Evolutionary conservation across 495 filamentous ascomycete genomes (phyloP), one percentile per base, ranked within the genome.

Genomic region (Baudoinia panamericana): DNA sequence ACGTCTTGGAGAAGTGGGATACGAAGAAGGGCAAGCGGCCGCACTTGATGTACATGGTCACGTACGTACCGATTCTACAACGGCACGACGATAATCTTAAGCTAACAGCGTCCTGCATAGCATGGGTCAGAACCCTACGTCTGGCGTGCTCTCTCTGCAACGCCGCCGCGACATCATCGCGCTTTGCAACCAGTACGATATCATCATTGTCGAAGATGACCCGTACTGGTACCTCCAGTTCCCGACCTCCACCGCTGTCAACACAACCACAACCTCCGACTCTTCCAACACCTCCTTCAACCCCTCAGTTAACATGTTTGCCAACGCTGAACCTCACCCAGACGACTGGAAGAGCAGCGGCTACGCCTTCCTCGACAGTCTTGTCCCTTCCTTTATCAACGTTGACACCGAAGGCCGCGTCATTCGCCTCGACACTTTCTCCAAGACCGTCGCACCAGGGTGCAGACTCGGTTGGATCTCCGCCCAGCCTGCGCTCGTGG

Each of bases 191-290:
- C 73, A 74, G 51, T 90, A 84, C 59, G 85, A 96, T 58, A 75
- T 96, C 42, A 73, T 94, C 52, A 93, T 95, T 45, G 64, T 92
- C 48, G 88, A 96, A 61, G 88, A 96, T 55, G 86, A 93, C 41
- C 88, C 88, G 2, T 96, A 96, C 62, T 96, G 85, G 83, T 88
- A 90, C 54, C 70, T 96, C 10, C 88, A 94, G 53, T 94, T 72
- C 50, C 83, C 83, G 2, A 82, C 78, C 2, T 76, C 76, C 5
- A 51, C 43, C 4, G 63, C 66, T 25, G 16, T 33, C 22, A 45
- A 47, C 48, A 75, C 32, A 20, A 47, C 36, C 25, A 51, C 40
- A 19, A 44, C 31, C 22, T 29, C 36, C 17, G 16, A 40, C 43
- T 15, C 49, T 3, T 17, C 50, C 31, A 37, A 51, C 36, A 37